Evolutionary conservation across 1,284 basidiomycete genomes (phyloP).

Genomic region (Neotropicomus parvogracilis): DNA sequence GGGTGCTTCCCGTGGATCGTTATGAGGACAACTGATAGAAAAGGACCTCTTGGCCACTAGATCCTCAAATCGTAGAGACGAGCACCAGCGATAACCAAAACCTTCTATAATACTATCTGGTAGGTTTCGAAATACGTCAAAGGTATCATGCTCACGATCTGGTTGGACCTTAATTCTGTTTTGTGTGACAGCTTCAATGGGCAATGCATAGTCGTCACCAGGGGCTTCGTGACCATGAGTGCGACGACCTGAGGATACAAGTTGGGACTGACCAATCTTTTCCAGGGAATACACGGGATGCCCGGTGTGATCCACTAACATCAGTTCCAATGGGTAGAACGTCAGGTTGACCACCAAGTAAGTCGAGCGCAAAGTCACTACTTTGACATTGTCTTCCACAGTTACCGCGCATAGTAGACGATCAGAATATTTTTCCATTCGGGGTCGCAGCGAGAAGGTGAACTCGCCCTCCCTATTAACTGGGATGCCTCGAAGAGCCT

Average conservation of each 20-base stretch:
- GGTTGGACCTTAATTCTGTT: slow-evolving; percentile 87
- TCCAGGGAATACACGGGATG: slow-evolving; percentile 79
- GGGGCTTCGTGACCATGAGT: slow-evolving; percentile 48
- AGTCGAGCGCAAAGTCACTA: slow-evolving; percentile 92
- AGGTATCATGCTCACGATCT: slow-evolving; percentile 63
- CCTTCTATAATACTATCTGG: slow-evolving; percentile 57
- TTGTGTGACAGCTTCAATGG: slow-evolving; percentile 87
- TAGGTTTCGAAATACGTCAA: slow-evolving; percentile 9
- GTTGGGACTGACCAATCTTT: slow-evolving; percentile 66
- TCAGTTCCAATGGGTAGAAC: slow-evolving; percentile 90
- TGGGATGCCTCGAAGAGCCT: slow-evolving; percentile 83
- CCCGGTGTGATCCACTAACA: slow-evolving; percentile 83
- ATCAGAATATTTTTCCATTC: slow-evolving; percentile 70
- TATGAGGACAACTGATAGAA: slow-evolving; percentile 84
- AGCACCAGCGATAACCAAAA: slow-evolving; percentile 93
- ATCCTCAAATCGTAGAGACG: slow-evolving; percentile 90
- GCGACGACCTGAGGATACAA: not conserved
- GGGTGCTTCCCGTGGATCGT: slow-evolving; percentile 79
- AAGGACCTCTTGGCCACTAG: slow-evolving; percentile 76
- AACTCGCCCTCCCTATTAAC: slow-evolving; percentile 96
- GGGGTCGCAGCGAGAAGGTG: slow-evolving; percentile 82
- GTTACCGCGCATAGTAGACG: slow-evolving; percentile 90
- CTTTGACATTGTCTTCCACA: slow-evolving; percentile 91
- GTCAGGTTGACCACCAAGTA: slow-evolving; percentile 93
- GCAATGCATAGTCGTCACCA: slow-evolving; percentile 87